phyloP scores from a whole-genome alignment of 371 early-diverging fungal species.

The Racocetra persica region DNA sequence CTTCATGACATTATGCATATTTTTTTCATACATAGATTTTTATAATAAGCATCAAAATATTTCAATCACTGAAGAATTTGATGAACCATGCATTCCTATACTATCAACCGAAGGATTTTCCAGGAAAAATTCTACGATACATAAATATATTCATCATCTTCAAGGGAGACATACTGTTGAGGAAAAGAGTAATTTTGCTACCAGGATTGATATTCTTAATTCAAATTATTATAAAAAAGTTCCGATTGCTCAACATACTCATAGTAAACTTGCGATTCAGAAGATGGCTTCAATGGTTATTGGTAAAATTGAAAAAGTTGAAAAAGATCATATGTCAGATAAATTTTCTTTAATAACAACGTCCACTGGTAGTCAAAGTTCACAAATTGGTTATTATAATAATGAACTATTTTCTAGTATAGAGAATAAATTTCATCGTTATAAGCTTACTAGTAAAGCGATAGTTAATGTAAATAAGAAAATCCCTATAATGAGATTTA shows the following conservation, averaged over 20 bases:
- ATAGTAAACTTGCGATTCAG: neutral
- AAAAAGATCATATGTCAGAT: no score
- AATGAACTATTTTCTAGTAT: neutral
- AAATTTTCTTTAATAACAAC: no score
- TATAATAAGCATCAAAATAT: neutral
- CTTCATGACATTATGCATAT: no score
- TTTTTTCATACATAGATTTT: slow-evolving; percentile 15
- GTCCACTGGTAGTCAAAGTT: no score
- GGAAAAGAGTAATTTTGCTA: neutral
- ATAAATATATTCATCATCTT: neutral
- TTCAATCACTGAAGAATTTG: neutral
- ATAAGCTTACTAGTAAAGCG: slow-evolving; percentile 27
- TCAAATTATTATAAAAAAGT: neutral
- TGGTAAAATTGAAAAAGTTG: neutral
- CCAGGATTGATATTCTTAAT: neutral
- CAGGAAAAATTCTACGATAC: neutral
- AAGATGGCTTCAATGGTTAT: slow-evolving; percentile 17
- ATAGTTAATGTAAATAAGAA: neutral
- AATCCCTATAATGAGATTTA: slow-evolving; percentile 17
- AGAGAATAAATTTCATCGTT: slow-evolving; percentile 5
- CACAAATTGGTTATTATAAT: no score
- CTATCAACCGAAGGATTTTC: neutral
- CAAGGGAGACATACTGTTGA: no score
- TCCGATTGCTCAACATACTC: neutral
- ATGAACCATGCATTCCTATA: neutral